A percentile compares a stretch with the other conserved stretches of the same genome.
Evolutionary conservation across 1,284 basidiomycete genomes (phyloP).

Genomic region (Sporisorium scitamineum): DNA sequence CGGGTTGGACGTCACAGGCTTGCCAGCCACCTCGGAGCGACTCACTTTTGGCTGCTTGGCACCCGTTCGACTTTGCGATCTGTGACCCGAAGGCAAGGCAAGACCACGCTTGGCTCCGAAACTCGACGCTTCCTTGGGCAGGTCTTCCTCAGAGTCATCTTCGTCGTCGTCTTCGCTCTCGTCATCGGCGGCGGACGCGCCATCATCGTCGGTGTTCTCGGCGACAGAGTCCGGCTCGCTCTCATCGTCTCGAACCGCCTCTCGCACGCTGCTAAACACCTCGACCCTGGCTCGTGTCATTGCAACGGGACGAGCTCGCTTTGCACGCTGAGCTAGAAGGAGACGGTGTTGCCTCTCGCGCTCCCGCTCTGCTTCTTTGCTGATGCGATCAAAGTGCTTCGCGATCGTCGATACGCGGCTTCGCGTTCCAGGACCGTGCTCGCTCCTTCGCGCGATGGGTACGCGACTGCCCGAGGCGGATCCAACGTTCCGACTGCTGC

Average conservation of each 20-base stretch:
- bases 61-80: slow-evolving; percentile 3
- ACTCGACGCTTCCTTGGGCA: slow-evolving; percentile 16
- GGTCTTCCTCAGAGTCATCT: slow-evolving; percentile 45
- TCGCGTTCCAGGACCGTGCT: slow-evolving; percentile 46
- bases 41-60: slow-evolving; percentile 13
- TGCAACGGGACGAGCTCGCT: slow-evolving; percentile 88
- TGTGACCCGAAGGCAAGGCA: slow-evolving; percentile 5
- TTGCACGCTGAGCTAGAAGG: slow-evolving; percentile 41
- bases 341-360: slow-evolving; percentile 71
- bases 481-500: slow-evolving; percentile 27
- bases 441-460: slow-evolving; percentile 40
- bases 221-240: slow-evolving; percentile 49
- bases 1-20: neutral
- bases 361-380: slow-evolving; percentile 73
- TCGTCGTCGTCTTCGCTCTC: slow-evolving; percentile 56
- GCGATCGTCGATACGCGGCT: slow-evolving; percentile 72
- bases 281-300: slow-evolving; percentile 89
- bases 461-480: slow-evolving; percentile 31
- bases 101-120: slow-evolving; percentile 17
- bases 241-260: slow-evolving; percentile 86
- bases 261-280: slow-evolving; percentile 89
- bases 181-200: slow-evolving; percentile 48
- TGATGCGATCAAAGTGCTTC: slow-evolving; percentile 72
- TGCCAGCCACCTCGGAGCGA: slow-evolving; percentile 1
- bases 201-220: slow-evolving; percentile 47